A percentile compares a stretch with the other conserved stretches of the same genome.
Conservation (phyloP, 1,284 basidiomycete species). For the Trichosporon coremiiforme region DNA sequence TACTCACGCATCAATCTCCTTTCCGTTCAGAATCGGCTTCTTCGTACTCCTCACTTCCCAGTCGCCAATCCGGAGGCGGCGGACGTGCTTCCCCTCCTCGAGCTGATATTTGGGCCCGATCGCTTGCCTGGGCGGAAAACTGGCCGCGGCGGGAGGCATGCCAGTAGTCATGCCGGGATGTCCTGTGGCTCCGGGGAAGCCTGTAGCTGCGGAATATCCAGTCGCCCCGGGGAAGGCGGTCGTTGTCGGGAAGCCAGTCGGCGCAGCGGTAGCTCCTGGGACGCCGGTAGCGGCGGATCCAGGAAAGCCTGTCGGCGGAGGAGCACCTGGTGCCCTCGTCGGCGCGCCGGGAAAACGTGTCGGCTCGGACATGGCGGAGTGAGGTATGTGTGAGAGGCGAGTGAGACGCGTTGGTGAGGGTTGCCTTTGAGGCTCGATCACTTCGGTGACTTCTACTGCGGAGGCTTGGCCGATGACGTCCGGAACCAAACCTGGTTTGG, state of each 20-base stretch:
- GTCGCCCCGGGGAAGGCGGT: neutral
- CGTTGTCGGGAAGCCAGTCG: neutral
- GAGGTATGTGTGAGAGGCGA: neutral
- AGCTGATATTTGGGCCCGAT: constrained; percentile 28
- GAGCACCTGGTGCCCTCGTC: too few species aligned
- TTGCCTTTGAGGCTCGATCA: neutral
- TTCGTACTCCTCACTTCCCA: constrained; percentile 57
- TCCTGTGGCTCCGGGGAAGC: neutral
- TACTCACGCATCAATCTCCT: constrained; percentile 59
- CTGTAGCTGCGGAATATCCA: neutral
- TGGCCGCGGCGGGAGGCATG: constrained; percentile 3
- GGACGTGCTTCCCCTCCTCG: constrained; percentile 34
- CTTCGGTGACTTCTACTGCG: neutral
- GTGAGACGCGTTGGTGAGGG: neutral
- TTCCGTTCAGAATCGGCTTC: constrained; percentile 57
- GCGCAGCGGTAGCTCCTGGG: neutral
- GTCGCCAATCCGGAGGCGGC: constrained; percentile 48
- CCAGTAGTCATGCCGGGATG: neutral
- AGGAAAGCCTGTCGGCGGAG: neutral
- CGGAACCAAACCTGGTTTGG: neutral
- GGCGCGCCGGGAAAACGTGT: neutral
- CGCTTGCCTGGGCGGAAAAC: constrained; percentile 18
- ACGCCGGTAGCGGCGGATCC: neutral
- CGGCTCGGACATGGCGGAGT: neutral
- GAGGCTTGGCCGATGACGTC: neutral